Conservation (phyloP, 805 yeast genomes). For the Suhomyces pyralidae region DNA sequence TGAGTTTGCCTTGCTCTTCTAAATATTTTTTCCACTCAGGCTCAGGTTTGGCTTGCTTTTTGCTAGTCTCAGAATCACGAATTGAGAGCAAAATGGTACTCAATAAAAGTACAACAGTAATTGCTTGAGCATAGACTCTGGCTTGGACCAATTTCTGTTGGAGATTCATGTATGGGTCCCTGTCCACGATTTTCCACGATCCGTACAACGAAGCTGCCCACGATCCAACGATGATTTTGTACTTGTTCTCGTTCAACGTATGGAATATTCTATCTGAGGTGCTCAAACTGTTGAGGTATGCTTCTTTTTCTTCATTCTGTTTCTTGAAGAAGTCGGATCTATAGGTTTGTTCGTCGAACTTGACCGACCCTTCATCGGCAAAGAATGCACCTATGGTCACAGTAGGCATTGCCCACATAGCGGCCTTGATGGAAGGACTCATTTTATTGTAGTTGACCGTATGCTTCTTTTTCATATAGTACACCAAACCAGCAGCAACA, state of each 20-base stretch:
- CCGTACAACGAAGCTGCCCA: conserved; percentile 40
- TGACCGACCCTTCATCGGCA: conserved; percentile 46
- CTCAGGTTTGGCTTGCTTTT: conserved; percentile 19
- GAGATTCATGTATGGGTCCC: conserved; percentile 23
- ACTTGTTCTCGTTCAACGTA: conserved; percentile 31
- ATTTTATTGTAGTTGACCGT: conserved; percentile 31
- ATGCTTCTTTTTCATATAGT: conserved; percentile 29
- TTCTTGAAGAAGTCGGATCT: conserved; percentile 28
- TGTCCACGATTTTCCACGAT: conserved; percentile 25
- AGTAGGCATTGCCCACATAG: conserved; percentile 39
- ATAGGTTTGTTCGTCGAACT: conserved; percentile 35
- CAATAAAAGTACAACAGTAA: conserved; percentile 25
- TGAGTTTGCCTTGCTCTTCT: conserved; percentile 5
- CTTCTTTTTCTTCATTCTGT: conserved; percentile 29
- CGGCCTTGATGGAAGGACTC: conserved; percentile 36
- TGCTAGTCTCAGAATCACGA: conserved; percentile 21
- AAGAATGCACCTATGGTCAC: conserved; percentile 35
- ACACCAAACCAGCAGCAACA: conserved; percentile 28
- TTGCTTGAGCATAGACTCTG: conserved; percentile 28
- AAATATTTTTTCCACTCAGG: conserved; percentile 22
- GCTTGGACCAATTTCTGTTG: conserved; percentile 29
- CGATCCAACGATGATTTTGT: conserved; percentile 32
- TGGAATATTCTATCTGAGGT: conserved; percentile 28
- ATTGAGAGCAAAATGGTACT: conserved; percentile 23
- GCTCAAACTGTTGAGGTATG: conserved; percentile 30